phyloP scores from a whole-genome alignment of 164 flowering plant genomes.

The Saururus chinensis region DNA sequence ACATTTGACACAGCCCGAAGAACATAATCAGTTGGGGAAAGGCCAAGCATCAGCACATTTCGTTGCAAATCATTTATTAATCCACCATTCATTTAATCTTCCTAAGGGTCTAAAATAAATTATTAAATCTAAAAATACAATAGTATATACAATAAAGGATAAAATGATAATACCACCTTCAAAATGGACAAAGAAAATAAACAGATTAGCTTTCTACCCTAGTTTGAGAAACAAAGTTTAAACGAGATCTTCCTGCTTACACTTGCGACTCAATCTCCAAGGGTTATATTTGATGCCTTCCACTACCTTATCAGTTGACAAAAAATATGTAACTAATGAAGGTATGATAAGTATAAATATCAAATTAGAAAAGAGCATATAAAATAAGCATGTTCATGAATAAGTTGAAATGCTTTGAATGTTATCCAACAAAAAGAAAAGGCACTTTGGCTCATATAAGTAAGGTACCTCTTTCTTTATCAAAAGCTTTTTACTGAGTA shows the following conservation, averaged over 20 bases:
- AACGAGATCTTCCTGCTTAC: neutral
- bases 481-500: constrained; percentile 92
- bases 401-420: no score
- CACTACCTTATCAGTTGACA: neutral
- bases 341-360: no score
- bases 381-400: no score
- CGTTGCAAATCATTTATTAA: constrained; percentile 41
- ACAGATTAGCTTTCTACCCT: neutral
- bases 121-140: neutral
- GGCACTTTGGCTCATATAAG: neutral
- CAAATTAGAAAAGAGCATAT: no score
- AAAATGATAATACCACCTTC: neutral
- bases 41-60: constrained; percentile 69
- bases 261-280: neutral
- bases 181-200: neutral
- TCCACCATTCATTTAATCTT: constrained; percentile 43
- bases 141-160: no score
- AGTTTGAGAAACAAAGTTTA: no score
- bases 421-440: no score
- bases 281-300: neutral
- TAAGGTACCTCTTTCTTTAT: constrained; percentile 64
- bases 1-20: constrained; percentile 65
- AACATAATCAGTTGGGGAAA: constrained; percentile 80
- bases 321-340: neutral
- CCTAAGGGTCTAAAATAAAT: constrained; percentile 35